Conservation (phyloP, 75 land plant species). For the Picea glauca region DNA sequence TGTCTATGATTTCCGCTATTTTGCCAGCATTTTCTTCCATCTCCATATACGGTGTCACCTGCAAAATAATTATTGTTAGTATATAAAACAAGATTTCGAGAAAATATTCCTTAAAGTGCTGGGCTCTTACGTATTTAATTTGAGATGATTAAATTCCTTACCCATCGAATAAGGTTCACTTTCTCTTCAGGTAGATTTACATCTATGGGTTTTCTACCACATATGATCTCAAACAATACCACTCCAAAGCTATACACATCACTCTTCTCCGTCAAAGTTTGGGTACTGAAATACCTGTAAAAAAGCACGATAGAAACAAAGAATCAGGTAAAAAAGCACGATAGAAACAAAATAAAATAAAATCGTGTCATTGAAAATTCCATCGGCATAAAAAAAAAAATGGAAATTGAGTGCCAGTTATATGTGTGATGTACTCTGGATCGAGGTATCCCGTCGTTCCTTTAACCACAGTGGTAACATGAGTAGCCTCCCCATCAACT, state of each 20-base stretch:
- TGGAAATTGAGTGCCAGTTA: too few relatives aligned
- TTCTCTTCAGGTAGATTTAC: background rate
- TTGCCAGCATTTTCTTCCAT: background rate
- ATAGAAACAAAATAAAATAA: too few relatives aligned
- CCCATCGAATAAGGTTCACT: background rate
- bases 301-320: too few relatives aligned
- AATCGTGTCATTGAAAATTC: too few relatives aligned
- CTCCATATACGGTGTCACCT: background rate
- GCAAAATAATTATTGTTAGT: background rate
- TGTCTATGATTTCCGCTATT: background rate
- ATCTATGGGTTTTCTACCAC: background rate
- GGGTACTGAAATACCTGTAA: background rate
- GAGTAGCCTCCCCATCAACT: background rate
- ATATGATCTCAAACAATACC: conserved; percentile 2
- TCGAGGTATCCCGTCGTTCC: conserved; percentile 12
- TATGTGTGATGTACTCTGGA: background rate
- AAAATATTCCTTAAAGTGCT: too few relatives aligned
- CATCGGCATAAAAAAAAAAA: too few relatives aligned
- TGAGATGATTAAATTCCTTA: background rate
- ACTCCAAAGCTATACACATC: conserved; percentile 15
- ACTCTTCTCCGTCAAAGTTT: conserved; percentile 7
- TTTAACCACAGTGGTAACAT: conserved; percentile 2
- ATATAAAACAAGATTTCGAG: background rate
- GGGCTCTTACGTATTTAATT: background rate
- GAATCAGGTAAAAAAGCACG: background rate